Evolutionary conservation across 2,329 filamentous ascomycete genomes (phyloP), one percentile per base, ranked within the genome.

Genomic region (Aspergillus persii): DNA sequence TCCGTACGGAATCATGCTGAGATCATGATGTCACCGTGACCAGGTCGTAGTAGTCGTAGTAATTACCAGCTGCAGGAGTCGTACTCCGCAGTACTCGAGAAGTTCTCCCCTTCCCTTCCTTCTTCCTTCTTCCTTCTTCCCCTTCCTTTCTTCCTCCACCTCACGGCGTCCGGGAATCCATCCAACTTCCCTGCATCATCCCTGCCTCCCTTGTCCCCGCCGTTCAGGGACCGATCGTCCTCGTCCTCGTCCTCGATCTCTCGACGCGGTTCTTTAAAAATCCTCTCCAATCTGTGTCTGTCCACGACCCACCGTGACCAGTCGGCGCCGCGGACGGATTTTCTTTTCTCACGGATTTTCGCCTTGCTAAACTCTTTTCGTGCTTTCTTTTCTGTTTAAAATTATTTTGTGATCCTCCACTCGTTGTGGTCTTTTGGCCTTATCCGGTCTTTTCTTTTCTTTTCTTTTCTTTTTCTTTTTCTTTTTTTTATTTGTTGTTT

Each of bases 111-210:
- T 11, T 36, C 15, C 15, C 33, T 3, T 36, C 15, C 12, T 12
- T 1, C 8, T 12, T 36, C 15, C 12, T 12, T 1, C 8, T 12
- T 12, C 9, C 15, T 15, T 36, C 33, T 9, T 33, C 31, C 8
- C 33, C 33, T 36, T 44, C 31, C n/a, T 48, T 57, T 56, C 18
- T 23, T 23, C 18, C 18, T 23, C 18, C 18, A 23, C 18, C 18
- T 23, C 18, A 23, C 18, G 18, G 18, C 18, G 18, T 23, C 18
- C 18, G 18, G 18, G 18, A 23, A 23, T 23, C 18, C 18, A 23
- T 23, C 18, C 18, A 23, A 23, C 50, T 58, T 52, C 57, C 54
- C 53, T 57, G 44, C 54, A 52, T 57, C 46, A 52, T 53, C 12
- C 33, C 31, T 50, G 48, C 41, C n/a, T 53, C 53, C 49, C 39